These are phyloP conservation scores for Trichoderma guizhouense DNA, from an alignment of 2,329 filamentous ascomycete species.

Conservation along the genomic window DNA sequence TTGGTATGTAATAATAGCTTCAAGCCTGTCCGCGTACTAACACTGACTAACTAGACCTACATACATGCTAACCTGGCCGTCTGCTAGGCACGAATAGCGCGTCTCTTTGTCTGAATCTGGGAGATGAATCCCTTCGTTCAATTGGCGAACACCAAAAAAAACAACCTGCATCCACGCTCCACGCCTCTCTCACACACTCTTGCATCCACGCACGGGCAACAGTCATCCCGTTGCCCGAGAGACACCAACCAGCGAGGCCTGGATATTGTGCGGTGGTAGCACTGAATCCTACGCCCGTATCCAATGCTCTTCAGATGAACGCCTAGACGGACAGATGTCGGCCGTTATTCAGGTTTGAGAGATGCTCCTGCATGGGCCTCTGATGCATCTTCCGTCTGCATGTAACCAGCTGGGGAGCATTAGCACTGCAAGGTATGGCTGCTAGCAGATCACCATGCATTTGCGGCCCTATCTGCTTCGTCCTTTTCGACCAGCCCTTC, in stretches of 20 bases:
- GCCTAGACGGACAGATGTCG: slow-evolving; percentile 14
- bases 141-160: not conserved
- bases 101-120: not conserved
- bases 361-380: slow-evolving; percentile 8
- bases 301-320: not conserved
- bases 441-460: not conserved
- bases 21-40: not conserved
- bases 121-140: not conserved
- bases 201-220: not conserved
- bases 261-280: slow-evolving; percentile 8
- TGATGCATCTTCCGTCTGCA: slow-evolving; percentile 13
- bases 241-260: slow-evolving; percentile 10
- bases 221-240: slow-evolving; percentile 13
- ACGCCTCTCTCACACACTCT: not conserved
- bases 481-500: slow-evolving; percentile 1
- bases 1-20: not conserved
- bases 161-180: not conserved
- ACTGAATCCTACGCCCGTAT: slow-evolving; percentile 16
- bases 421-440: not conserved
- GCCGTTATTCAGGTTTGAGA: not conserved
- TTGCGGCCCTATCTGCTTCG: not conserved
- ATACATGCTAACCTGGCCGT: not conserved
- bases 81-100: not conserved
- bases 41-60: not conserved
- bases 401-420: slow-evolving; percentile 10